Conservation (phyloP, 225 moss, liverwort and hornwort genomes). For the Marchantia paleacea region DNA sequence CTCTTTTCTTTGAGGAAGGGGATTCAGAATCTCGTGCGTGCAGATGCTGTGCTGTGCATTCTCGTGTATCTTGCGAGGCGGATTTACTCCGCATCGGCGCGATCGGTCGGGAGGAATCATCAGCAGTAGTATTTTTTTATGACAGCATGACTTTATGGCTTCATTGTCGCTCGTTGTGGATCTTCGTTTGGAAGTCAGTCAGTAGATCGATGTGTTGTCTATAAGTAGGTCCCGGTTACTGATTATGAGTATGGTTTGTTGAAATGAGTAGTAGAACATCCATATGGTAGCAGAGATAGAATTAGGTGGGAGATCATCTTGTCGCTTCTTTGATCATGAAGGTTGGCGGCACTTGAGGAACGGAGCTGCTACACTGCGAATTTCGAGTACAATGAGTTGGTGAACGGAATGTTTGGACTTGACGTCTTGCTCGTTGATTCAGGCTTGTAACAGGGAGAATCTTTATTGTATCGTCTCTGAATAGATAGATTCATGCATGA, state of each 20-base stretch:
- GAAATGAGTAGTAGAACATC: background rate
- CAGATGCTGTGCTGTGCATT: background rate
- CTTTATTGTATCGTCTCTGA: no score
- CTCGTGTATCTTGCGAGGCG: background rate
- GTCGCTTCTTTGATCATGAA: background rate
- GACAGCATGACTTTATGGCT: background rate
- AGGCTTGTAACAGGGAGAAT: no score
- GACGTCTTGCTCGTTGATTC: no score
- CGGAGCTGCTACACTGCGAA: background rate
- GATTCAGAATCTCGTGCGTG: background rate
- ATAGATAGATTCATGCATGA: no score
- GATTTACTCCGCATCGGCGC: background rate
- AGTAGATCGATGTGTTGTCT: background rate
- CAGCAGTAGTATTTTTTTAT: background rate
- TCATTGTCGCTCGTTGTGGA: background rate
- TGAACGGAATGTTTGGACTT: background rate
- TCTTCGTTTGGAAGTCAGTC: background rate
- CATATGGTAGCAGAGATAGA: background rate
- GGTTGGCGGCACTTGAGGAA: background rate
- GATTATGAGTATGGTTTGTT: background rate
- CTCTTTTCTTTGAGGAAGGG: background rate
- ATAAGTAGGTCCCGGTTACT: background rate
- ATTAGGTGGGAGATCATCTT: background rate
- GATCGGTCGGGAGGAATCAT: background rate
- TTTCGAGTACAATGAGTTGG: background rate